These are phyloP conservation scores for Raphanus raphanistrum DNA, from an alignment of 345 rosid genomes.

Conservation along the genomic window DNA sequence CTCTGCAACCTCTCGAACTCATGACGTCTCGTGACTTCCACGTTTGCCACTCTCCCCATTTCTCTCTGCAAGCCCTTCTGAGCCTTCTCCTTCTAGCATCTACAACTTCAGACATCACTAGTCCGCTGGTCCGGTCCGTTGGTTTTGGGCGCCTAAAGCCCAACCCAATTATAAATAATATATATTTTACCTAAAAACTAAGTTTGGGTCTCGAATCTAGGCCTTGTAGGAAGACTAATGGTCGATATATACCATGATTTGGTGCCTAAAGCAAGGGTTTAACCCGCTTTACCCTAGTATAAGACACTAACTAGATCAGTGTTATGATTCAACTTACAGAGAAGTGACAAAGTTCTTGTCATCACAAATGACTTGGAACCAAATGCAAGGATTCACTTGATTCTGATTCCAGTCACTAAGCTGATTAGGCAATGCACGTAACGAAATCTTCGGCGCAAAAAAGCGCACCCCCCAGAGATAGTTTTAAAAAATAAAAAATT, in stretches of 20 bases:
- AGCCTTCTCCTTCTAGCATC: conserved; percentile 99
- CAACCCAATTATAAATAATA: too few relatives aligned
- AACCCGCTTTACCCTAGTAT: too few relatives aligned
- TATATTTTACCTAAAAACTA: too few relatives aligned
- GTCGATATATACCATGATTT: too few relatives aligned
- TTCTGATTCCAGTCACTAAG: conserved; percentile 78
- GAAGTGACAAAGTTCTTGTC: conserved; percentile 51
- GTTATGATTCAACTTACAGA: conserved; percentile 51
- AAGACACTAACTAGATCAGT: not conserved
- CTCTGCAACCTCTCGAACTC: conserved; percentile 71
- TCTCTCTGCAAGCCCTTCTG: conserved; percentile 94
- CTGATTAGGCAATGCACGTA: conserved; percentile 52
- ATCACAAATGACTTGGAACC: conserved; percentile 80
- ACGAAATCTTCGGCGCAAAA: conserved; percentile 48
- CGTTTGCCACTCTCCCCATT: conserved; percentile 98
- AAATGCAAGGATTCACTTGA: conserved; percentile 89
- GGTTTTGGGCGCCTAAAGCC: too few relatives aligned
- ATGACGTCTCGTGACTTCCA: conserved; percentile 78
- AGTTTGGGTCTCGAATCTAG: too few relatives aligned
- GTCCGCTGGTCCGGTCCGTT: too few relatives aligned
- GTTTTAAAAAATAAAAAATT: conserved; percentile 4
- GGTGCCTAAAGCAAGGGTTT: too few relatives aligned
- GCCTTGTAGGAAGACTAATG: too few relatives aligned
- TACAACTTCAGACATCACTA: conserved; percentile 88
- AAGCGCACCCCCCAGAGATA: conserved; percentile 85